phyloP scores from a whole-genome alignment of 2,329 filamentous ascomycete genomes.

The Calonectria hongkongensis region DNA sequence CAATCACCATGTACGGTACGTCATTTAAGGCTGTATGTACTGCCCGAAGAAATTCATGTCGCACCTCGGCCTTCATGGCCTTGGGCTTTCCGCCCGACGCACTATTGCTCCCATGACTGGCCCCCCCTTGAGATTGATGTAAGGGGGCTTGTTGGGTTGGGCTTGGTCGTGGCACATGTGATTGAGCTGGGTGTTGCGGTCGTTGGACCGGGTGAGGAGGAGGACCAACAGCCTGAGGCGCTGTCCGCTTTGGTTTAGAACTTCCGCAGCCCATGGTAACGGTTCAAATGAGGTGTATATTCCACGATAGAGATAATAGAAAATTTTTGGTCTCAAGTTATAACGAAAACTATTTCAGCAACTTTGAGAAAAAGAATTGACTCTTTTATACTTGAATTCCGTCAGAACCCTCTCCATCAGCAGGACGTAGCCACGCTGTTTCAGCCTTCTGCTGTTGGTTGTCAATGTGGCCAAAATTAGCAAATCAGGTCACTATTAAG shows the following conservation, averaged over 20 bases:
- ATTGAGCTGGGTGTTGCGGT: neutral
- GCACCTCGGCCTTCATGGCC: neutral
- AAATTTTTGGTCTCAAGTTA: neutral
- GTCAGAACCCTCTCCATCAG: too few relatives aligned
- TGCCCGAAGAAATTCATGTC: neutral
- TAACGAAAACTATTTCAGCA: neutral
- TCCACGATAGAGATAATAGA: too few relatives aligned
- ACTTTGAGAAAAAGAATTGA: neutral
- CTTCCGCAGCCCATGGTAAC: neutral
- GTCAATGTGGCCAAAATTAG: neutral
- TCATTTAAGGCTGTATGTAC: neutral
- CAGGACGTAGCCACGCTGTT: neutral
- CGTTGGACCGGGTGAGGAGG: neutral
- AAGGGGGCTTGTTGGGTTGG: neutral
- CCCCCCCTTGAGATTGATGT: neutral
- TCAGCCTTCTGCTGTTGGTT: neutral
- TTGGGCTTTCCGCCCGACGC: neutral
- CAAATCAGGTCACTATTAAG: neutral
- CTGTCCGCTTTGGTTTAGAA: neutral
- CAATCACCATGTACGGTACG: neutral
- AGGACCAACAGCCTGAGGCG: neutral
- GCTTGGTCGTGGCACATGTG: neutral
- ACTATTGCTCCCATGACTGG: neutral
- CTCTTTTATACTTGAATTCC: neutral
- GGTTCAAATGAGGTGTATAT: neutral